Conservation (phyloP, 2,329 filamentous ascomycete genomes). For the Lecanosticta acicola region DNA sequence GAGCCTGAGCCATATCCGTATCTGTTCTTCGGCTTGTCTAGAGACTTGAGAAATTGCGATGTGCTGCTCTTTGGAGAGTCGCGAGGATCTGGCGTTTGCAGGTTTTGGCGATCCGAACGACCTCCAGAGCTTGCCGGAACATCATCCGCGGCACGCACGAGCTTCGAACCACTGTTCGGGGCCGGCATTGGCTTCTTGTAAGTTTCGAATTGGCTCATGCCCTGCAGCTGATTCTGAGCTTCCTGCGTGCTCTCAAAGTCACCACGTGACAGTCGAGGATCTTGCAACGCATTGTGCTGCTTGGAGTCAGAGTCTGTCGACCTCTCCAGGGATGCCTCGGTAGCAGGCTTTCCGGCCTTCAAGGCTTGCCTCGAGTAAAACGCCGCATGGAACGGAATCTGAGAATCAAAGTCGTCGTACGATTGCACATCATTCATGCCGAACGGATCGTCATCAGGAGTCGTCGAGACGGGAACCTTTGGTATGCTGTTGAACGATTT, state of each 20-base stretch:
- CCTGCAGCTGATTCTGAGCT: background rate
- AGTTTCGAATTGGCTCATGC: background rate
- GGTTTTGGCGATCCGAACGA: background rate
- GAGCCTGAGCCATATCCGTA: conserved; percentile 10
- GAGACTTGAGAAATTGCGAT: conserved; percentile 16
- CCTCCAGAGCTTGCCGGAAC: background rate
- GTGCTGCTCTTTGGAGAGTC: conserved; percentile 21
- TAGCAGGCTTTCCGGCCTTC: no score
- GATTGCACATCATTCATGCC: no score
- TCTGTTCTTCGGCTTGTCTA: background rate
- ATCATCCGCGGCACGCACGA: background rate
- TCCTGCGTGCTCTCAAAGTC: conserved; percentile 4
- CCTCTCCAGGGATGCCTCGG: no score
- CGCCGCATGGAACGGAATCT: no score
- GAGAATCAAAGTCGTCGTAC: no score
- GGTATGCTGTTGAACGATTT: background rate
- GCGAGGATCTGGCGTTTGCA: conserved; percentile 11
- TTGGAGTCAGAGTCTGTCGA: no score
- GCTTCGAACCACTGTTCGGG: conserved; percentile 27
- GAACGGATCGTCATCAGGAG: background rate
- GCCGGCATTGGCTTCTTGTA: conserved; percentile 20
- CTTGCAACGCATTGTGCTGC: no score
- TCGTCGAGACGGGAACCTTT: background rate
- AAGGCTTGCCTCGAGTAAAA: no score
- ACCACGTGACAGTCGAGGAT: no score